Evolutionary conservation across 805 yeast genomes (phyloP), one percentile per base, ranked within the genome.

Genomic region (Starmerella roubikii): DNA sequence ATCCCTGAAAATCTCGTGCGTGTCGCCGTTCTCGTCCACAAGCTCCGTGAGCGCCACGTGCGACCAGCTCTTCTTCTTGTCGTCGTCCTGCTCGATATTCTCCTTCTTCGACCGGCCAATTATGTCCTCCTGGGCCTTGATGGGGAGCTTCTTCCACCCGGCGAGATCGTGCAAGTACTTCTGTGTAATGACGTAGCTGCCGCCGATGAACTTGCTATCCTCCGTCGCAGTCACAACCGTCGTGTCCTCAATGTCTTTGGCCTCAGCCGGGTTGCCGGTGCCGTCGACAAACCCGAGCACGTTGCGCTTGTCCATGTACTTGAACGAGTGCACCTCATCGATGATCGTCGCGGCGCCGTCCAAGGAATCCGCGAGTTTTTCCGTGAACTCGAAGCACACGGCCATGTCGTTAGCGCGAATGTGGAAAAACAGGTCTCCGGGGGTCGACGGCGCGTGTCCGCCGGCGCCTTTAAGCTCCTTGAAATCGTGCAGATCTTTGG

Each of bases 11-110:
- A 49, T 48, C 31, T 44, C 48, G 30, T 41, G 37, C 38, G 42
- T 44, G 15, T 39, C 38, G 20, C 56, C 76, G 19, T 39, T 36
- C 43, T 69, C 76, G 55, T 81, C 93, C 43, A 65, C 67, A 52
- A 81, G 79, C 22, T 88, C 79, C 29, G 77, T 75, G 38, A 73
- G 57, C 19, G 48, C 45, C 32, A 53, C 38, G 37, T 48, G 52
- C 59, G 60, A 58, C 69, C 75, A 44, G 17, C 40, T 29, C 30
- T 39, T 31, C 35, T 44, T 44, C 10, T 7, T 10, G 26, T 40
- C 35, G 33, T 50, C 52, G 15, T 37, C 41, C 2, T 46, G 42
- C 42, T 43, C 47, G 20, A 46, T 32, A 30, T 50, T 49, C 16
- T 43, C 40, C 21, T 46, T 26, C 48, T 50, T 50, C 12, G 48